Conservation (phyloP, 345 rosid species). For the Stellera chamaejasme region DNA sequence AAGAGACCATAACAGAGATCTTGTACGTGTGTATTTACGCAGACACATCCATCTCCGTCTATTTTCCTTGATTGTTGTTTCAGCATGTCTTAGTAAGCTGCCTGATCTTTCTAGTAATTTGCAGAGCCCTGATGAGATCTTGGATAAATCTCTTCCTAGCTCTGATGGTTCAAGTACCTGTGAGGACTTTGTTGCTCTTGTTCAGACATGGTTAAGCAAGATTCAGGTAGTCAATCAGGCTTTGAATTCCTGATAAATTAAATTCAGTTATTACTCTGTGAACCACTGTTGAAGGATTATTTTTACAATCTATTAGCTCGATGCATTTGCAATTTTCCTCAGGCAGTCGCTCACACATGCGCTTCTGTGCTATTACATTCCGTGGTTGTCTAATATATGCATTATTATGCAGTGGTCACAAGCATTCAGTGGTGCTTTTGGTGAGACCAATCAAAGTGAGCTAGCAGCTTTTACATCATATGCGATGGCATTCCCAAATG, state of each 20-base stretch:
- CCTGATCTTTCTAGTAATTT: constrained; percentile 18
- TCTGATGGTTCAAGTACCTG: constrained; percentile 59
- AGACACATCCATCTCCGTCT: too few species aligned
- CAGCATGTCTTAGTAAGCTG: constrained; percentile 2
- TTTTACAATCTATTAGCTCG: too few species aligned
- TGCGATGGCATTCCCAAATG: constrained; percentile 83
- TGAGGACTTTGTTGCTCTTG: constrained; percentile 80
- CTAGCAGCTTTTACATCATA: constrained; percentile 89
- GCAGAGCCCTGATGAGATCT: constrained; percentile 86
- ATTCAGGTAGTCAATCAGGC: constrained; percentile 46
- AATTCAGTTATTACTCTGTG: too few species aligned
- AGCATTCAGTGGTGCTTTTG: constrained; percentile 40
- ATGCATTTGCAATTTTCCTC: too few species aligned
- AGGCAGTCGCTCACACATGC: too few species aligned
- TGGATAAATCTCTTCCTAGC: constrained; percentile 49
- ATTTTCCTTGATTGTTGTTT: neutral
- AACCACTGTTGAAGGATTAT: too few species aligned
- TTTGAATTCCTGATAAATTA: constrained; percentile 1
- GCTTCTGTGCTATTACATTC: neutral
- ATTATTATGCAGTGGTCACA: constrained; percentile 49
- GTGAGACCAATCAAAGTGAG: constrained; percentile 92
- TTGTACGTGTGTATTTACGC: too few species aligned
- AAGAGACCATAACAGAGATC: too few species aligned
- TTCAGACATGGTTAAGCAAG: constrained; percentile 67
- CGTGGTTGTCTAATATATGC: constrained; percentile 9